Conservation (phyloP, 306 rosid species). For the Cucumis sativus region DNA sequence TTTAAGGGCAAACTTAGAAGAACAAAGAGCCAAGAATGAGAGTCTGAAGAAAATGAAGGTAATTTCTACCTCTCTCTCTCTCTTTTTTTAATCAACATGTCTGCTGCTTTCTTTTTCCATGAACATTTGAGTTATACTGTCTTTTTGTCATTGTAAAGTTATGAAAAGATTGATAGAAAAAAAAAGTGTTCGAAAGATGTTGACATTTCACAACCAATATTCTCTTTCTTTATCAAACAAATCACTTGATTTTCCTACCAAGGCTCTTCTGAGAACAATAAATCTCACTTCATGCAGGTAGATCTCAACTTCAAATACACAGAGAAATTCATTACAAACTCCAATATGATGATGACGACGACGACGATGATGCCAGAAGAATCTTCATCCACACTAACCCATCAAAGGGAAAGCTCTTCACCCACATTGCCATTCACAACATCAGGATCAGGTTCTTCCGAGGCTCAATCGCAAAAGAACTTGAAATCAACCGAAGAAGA, state of each 20-base stretch:
- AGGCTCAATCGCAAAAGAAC: constrained; percentile 11
- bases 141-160: background rate
- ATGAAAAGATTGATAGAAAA: background rate
- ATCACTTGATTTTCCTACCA: background rate
- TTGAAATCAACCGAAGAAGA: constrained; percentile 17
- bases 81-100: background rate
- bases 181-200: background rate
- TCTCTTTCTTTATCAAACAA: background rate
- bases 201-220: background rate
- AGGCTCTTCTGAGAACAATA: background rate
- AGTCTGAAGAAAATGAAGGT: constrained; percentile 82
- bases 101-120: background rate
- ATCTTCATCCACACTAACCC: constrained; percentile 28
- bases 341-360: constrained; percentile 6
- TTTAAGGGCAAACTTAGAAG: constrained; percentile 34
- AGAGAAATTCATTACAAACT: constrained; percentile 19
- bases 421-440: background rate
- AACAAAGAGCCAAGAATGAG: constrained; percentile 43
- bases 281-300: constrained; percentile 27
- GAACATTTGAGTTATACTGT: background rate
- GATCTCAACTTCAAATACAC: constrained; percentile 33
- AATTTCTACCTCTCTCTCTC: background rate
- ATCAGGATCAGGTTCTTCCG: constrained; percentile 13
- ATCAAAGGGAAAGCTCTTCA: constrained; percentile 27
- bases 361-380: constrained; percentile 8